These are phyloP conservation scores for Croton setiger DNA, from an alignment of 441 rosid genomes.

Conservation along the genomic window DNA sequence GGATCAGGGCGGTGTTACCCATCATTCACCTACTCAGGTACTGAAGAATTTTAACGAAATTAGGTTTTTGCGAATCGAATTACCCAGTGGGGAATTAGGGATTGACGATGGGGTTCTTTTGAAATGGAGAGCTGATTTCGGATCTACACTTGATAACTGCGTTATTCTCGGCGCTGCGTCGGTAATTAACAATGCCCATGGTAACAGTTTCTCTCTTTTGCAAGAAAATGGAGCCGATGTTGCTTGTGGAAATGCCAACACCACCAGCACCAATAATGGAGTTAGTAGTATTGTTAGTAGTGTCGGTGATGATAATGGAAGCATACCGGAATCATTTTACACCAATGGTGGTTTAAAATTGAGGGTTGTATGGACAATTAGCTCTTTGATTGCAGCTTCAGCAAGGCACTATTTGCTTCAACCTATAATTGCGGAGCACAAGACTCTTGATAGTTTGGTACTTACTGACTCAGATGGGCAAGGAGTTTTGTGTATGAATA, in stretches of 20 bases:
- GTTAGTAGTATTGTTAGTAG: constrained; percentile 2
- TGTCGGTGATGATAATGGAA: constrained; percentile 54
- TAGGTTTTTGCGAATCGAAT: constrained; percentile 67
- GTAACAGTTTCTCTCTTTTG: constrained; percentile 16
- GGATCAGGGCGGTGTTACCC: constrained; percentile 80
- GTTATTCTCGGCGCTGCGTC: constrained; percentile 87
- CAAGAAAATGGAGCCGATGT: constrained; percentile 16
- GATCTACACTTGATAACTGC: constrained; percentile 83
- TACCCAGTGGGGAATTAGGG: constrained; percentile 80
- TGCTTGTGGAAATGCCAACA: constrained; percentile 7
- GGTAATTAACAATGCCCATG: constrained; percentile 24
- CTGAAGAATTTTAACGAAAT: constrained; percentile 76
- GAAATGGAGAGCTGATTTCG: constrained; percentile 91
- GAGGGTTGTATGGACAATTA: constrained; percentile 93
- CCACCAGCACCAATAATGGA: background rate
- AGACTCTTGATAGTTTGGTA: constrained; percentile 73
- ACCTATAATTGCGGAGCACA: constrained; percentile 83
- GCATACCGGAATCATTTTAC: constrained; percentile 89
- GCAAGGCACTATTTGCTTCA: constrained; percentile 90
- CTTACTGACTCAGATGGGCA: constrained; percentile 84
- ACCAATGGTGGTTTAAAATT: constrained; percentile 90
- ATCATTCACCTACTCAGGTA: constrained; percentile 90
- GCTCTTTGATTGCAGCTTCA: constrained; percentile 87
- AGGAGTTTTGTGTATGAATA: constrained; percentile 82
- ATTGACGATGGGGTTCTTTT: constrained; percentile 69